These are phyloP conservation scores for Athelia sp. DNA, from an alignment of 1,284 basidiomycete species.

Conservation along the genomic window DNA sequence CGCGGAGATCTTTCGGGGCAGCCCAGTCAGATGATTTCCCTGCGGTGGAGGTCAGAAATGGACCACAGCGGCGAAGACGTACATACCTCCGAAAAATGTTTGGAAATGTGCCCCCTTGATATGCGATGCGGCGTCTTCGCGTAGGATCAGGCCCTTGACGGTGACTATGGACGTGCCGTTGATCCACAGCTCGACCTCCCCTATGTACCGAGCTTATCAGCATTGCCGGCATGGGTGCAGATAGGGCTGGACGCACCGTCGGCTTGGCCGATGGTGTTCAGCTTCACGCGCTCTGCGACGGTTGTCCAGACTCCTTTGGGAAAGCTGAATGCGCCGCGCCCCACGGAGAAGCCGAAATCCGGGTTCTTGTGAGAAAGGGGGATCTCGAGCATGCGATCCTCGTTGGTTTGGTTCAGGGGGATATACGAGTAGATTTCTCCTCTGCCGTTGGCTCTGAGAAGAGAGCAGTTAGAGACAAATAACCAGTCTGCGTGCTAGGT, in stretches of 20 bases:
- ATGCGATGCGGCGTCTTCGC: constrained; percentile 29
- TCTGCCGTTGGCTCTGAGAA: constrained; percentile 32
- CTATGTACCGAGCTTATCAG: constrained; percentile 26
- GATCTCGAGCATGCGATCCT: constrained; percentile 34
- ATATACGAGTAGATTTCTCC: constrained; percentile 61
- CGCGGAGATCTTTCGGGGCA: constrained; percentile 33
- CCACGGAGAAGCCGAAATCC: constrained; percentile 59
- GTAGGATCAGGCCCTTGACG: constrained; percentile 37
- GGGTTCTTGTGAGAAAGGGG: constrained; percentile 49
- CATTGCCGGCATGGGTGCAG: neutral
- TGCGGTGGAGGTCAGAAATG: too few species aligned
- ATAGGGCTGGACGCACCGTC: constrained; percentile 38
- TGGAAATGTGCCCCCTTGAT: constrained; percentile 63
- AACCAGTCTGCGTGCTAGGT: neutral
- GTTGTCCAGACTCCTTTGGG: constrained; percentile 47
- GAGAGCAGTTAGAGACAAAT: neutral
- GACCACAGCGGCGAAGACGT: too few species aligned
- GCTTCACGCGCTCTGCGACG: constrained; percentile 55
- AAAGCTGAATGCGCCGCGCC: constrained; percentile 47
- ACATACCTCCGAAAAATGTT: constrained; percentile 70
- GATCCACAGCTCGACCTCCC: constrained; percentile 53
- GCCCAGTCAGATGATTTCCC: constrained; percentile 31
- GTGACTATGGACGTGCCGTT: constrained; percentile 46
- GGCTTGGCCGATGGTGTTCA: constrained; percentile 47
- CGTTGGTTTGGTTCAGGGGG: constrained; percentile 40